Base-by-base conservation (phyloP, 2,329 filamentous ascomycete genomes). In the Septoria petroselini region DNA sequence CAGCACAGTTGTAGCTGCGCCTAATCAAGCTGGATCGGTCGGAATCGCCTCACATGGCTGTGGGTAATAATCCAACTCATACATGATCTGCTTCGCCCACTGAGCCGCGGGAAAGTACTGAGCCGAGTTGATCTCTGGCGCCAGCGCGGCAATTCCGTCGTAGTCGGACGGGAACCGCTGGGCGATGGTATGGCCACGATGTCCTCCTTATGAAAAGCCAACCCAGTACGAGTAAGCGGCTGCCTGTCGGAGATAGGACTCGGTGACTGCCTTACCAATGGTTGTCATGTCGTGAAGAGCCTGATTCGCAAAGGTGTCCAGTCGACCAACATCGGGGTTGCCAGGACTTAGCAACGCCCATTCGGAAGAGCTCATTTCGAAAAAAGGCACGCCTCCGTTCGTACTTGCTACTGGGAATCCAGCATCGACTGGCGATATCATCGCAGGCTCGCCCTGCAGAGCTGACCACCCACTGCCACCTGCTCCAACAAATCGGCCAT, bases 401-500 rank as follows among this genome's bases (percentile, higher is more conserved):
- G 39, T 54, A 2, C 57, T 58, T 0, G 59, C 50, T 14, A 58
- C 60, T n/a, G n/a, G n/a, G n/a, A n/a, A n/a, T n/a, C n/a, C n/a
- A n/a, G n/a, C n/a, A n/a, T n/a, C n/a, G n/a, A n/a, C n/a, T n/a
- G n/a, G n/a, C n/a, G n/a, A n/a, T n/a, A n/a, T n/a, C n/a, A n/a
- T n/a, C n/a, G n/a, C n/a, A n/a, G n/a, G n/a, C 44, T 58, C 66
- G 11, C 60, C 63, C 21, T 53, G 30, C 48, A 50, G 59, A 41
- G 27, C 45, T 37, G 35, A 15, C n/a, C n/a, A 18, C 5, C 35
- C 18, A 18, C 18, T 63, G 18, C 69, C 66, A 18, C 69, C 72
- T 2, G 71, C 72, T 1, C 73, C 73, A 0, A 65, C 58, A 19
- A 75, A 63, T 1, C 68, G 65, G 1, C 64, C 62, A 42, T 65